phyloP scores from a whole-genome alignment of 768 basidiomycete genomes.

The Rhizopogon rudus region DNA sequence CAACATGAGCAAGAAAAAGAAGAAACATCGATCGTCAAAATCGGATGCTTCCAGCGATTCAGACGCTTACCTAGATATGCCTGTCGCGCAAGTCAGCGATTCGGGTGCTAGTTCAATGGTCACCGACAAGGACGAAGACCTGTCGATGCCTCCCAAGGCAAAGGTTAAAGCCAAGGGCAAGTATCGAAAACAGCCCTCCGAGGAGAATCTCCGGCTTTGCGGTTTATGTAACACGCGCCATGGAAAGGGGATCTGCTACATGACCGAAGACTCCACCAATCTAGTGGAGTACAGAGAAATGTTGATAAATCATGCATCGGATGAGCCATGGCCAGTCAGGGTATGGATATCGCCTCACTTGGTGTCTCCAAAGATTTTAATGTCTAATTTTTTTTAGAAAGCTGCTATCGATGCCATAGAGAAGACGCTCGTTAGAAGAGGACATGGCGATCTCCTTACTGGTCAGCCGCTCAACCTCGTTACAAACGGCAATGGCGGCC shows the following conservation, averaged over 20 bases:
- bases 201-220: conserved; percentile 32
- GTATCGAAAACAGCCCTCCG: background rate
- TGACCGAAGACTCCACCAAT: conserved; percentile 63
- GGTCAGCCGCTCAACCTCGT: conserved; percentile 63
- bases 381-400: conserved; percentile 31
- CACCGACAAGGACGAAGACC: conserved; percentile 2
- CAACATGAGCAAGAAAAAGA: conserved; percentile 32
- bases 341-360: conserved; percentile 32
- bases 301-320: conserved; percentile 55
- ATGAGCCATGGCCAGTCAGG: conserved; percentile 62
- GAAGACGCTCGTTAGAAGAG: conserved; percentile 50
- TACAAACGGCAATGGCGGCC: conserved; percentile 20
- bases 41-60: conserved; percentile 33
- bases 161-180: conserved; percentile 5
- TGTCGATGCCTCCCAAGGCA: background rate
- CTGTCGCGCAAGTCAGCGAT: conserved; percentile 17
- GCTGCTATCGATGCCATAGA: conserved; percentile 71
- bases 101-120: conserved; percentile 21
- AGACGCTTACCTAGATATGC: conserved; percentile 30
- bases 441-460: conserved; percentile 49
- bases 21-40: conserved; percentile 25
- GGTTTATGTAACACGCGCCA: conserved; percentile 60
- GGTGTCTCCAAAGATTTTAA: conserved; percentile 7
- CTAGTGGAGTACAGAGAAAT: conserved; percentile 67
- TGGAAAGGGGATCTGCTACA: conserved; percentile 46